A percentile compares a stretch with the other conserved stretches of the same genome.
Evolutionary conservation across 495 filamentous ascomycete genomes (phyloP).

Genomic region (Talaromyces thailandensis): DNA sequence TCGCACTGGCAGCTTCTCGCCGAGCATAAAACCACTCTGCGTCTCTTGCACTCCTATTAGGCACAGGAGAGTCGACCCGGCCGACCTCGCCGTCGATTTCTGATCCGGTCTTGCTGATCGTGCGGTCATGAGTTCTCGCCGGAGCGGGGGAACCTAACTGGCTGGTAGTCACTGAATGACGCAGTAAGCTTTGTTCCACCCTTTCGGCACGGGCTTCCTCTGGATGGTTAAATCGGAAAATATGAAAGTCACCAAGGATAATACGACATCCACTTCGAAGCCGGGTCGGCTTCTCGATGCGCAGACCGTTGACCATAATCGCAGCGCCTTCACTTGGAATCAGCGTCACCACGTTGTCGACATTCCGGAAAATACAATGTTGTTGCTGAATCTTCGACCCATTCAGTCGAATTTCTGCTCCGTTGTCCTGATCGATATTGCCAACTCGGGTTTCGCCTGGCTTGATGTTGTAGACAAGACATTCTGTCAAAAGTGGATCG

Average conservation of each 20-base stretch:
- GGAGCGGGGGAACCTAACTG: conserved; percentile 67
- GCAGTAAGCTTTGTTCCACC: conserved; percentile 77
- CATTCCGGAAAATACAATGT: conserved; percentile 89
- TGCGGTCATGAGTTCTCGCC: conserved; percentile 66
- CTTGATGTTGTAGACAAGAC: conserved; percentile 97
- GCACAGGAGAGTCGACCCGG: conserved; percentile 71
- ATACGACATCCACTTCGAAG: conserved; percentile 89
- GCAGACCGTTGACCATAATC: conserved; percentile 94
- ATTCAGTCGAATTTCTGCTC: conserved; percentile 85
- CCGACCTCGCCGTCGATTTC: conserved; percentile 62
- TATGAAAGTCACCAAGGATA: conserved; percentile 97
- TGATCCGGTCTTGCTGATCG: conserved; percentile 60
- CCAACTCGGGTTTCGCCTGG: conserved; percentile 88
- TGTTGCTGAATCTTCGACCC: conserved; percentile 86
- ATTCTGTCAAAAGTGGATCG: conserved; percentile 91
- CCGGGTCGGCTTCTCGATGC: conserved; percentile 71
- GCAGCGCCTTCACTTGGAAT: conserved; percentile 83
- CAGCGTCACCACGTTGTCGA: conserved; percentile 82
- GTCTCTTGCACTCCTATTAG: conserved; percentile 59
- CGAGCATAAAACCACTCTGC: conserved; percentile 95
- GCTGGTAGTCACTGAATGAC: conserved; percentile 79
- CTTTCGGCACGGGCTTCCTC: conserved; percentile 91
- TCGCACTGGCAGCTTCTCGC: conserved; percentile 81
- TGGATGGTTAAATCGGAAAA: conserved; percentile 97
- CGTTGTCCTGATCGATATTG: conserved; percentile 73